Evolutionary conservation across 306 rosid genomes (phyloP), one percentile per base, ranked within the genome.

Genomic region (Acacia acuminata): DNA sequence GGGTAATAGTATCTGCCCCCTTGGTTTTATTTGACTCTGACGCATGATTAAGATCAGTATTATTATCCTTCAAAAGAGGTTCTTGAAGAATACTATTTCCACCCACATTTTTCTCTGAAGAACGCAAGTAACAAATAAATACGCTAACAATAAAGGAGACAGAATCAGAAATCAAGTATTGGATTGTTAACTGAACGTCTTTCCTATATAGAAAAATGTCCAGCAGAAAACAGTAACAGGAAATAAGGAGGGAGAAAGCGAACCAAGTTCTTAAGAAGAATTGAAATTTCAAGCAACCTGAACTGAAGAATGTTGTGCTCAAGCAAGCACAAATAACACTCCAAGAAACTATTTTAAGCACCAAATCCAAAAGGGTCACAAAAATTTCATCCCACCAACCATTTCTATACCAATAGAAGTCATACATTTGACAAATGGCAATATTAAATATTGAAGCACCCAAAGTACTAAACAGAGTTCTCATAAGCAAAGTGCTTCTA

Each of bases 1-100:
- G 89, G 68, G 90, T 87, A 71, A 89, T 82, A 78, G 77, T 83
- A 76, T 87, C 83, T 79, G 68, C 78, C 73, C 89, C 91, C 27
- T 47, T 74, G 45, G 78, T 36, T 74, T 86, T 83, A 27, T 82
- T 79, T 71, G 83, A 73, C 50, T 47, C 75, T n/a, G 63, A 40
- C 7, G 14, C 64, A 34, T 65, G 30, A 19, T 36, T 64, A 71
- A 15, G 22, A 53, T 42, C 38, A 17, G 86, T 38, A 6, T 14
- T 34, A 67, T n/a, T 77, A 25, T 71, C 89, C 70, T 87, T 81
- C 83, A 89, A 81, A 20, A 89, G 86, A 40, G 89, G 89, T 55
- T 87, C 90, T 27, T 66, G 79, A 78, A 87, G 65, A 53, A 16
- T 64, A 25, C 42, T 60, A 56, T 72, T 63, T 68, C 43, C 79